These are phyloP conservation scores for Paecilomyces fulvus DNA, from an alignment of 2,329 filamentous ascomycete species.

Conservation along the genomic window DNA sequence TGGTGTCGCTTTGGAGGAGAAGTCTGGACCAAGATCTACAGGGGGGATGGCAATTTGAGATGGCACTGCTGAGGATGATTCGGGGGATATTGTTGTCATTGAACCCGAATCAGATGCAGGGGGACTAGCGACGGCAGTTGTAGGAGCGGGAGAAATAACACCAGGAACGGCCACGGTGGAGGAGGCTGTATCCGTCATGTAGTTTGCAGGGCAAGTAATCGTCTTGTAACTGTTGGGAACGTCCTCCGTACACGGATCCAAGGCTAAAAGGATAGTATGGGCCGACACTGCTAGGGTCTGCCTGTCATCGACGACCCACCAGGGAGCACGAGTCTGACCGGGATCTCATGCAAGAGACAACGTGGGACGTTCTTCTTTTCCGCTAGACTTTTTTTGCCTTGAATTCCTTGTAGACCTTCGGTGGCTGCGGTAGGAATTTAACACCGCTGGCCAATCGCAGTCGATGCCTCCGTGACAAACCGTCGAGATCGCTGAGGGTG, in stretches of 20 bases:
- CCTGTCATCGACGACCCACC: slow-evolving; percentile 31
- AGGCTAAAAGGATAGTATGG: slow-evolving; percentile 1
- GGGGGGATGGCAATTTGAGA: slow-evolving; percentile 7
- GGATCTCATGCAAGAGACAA: slow-evolving; percentile 30
- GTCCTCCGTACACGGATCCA: not conserved
- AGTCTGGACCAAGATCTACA: slow-evolving; percentile 1
- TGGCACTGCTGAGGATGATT: slow-evolving; percentile 10
- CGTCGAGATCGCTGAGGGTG: not conserved
- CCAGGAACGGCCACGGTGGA: slow-evolving; percentile 10
- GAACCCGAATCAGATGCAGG: slow-evolving; percentile 18
- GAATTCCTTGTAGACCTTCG: slow-evolving; percentile 2
- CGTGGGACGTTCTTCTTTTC: slow-evolving; percentile 19
- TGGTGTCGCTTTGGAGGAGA: slow-evolving; percentile 18
- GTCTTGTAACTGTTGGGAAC: slow-evolving; percentile 1
- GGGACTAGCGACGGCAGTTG: slow-evolving; percentile 3
- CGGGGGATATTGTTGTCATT: slow-evolving; percentile 11
- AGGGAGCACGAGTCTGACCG: slow-evolving; percentile 25
- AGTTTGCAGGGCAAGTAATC: slow-evolving; percentile 9
- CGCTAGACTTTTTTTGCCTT: slow-evolving; percentile 4
- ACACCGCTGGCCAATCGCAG: not conserved
- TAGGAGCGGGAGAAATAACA: slow-evolving; percentile 12
- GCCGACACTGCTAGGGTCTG: slow-evolving; percentile 3
- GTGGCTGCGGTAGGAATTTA: slow-evolving; percentile 6
- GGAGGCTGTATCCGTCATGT: slow-evolving; percentile 10
- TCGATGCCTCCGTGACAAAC: not conserved